These are phyloP conservation scores for Scheffersomyces parashehatae DNA, from an alignment of 1,139 yeast genomes.

Conservation along the genomic window DNA sequence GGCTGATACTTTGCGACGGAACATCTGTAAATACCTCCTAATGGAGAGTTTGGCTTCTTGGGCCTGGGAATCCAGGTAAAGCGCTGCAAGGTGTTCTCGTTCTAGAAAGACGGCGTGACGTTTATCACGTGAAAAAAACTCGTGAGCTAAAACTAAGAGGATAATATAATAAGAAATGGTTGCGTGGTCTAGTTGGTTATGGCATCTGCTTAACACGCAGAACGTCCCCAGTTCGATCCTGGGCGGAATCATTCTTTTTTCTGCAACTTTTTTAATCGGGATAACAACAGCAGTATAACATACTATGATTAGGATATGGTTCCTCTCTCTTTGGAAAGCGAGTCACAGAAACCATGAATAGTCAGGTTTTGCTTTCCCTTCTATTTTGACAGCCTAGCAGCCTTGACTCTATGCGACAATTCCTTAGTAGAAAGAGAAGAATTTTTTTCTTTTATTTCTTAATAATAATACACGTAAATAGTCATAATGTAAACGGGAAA, in stretches of 20 bases:
- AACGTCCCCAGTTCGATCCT: constrained; percentile 99
- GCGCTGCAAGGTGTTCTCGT: no score
- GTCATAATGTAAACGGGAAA: background rate
- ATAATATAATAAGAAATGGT: constrained; percentile 20
- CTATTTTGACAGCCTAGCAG: no score
- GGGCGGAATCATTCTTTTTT: constrained; percentile 79
- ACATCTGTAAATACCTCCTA: no score
- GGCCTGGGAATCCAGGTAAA: no score
- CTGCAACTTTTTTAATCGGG: background rate
- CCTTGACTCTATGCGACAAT: background rate
- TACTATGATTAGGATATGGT: background rate
- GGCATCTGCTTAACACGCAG: constrained; percentile 99
- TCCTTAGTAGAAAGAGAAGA: background rate
- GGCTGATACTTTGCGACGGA: no score
- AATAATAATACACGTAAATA: constrained; percentile 1
- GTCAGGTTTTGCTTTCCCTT: no score
- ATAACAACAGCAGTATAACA: background rate
- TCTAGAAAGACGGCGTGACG: no score
- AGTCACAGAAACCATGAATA: no score
- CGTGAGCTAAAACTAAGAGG: no score
- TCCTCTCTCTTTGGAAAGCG: background rate
- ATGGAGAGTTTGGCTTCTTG: no score
- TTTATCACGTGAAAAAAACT: no score
- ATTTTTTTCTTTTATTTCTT: no score
- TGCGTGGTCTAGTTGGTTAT: constrained; percentile 96